Conservation (phyloP, 2,329 filamentous ascomycete genomes). For the Aspergillus sp. region DNA sequence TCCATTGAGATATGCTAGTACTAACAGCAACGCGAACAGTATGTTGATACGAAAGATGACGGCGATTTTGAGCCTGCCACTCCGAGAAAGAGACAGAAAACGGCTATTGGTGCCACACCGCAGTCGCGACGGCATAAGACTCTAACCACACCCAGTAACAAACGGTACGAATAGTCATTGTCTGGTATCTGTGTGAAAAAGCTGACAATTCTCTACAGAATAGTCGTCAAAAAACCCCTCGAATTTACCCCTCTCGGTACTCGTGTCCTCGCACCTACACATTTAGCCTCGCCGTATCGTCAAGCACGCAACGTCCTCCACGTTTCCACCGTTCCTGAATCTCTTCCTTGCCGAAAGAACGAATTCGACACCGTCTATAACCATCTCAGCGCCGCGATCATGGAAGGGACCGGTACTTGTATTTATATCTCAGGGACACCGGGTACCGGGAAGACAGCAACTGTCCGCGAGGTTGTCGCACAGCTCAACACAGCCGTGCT, state of each 20-base stretch:
- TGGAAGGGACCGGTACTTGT: slow-evolving; percentile 85
- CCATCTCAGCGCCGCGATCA: slow-evolving; percentile 88
- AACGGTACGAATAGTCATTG: slow-evolving; percentile 39
- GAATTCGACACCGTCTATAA: slow-evolving; percentile 92
- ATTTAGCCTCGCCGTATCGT: slow-evolving; percentile 78
- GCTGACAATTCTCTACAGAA: slow-evolving; percentile 29
- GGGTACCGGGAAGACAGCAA: slow-evolving; percentile 94
- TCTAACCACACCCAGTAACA: slow-evolving; percentile 58
- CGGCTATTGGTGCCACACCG: slow-evolving; percentile 37
- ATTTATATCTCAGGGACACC: slow-evolving; percentile 99
- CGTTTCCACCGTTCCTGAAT: slow-evolving; percentile 84
- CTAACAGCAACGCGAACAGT: slow-evolving; percentile 17
- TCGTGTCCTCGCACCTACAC: slow-evolving; percentile 67
- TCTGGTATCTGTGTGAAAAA: slow-evolving; percentile 6
- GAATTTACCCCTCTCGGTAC: slow-evolving; percentile 96
- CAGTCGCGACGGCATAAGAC: slow-evolving; percentile 36
- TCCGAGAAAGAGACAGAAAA: slow-evolving; percentile 53
- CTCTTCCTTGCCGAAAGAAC: slow-evolving; percentile 81
- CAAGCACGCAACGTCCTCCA: slow-evolving; percentile 82
- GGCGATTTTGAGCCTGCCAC: slow-evolving; percentile 37
- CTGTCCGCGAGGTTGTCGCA: slow-evolving; percentile 87
- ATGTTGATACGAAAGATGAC: slow-evolving; percentile 34
- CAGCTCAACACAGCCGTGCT: slow-evolving; percentile 81
- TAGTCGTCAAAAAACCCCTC: slow-evolving; percentile 75
- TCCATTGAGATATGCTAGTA: slow-evolving; percentile 2